Conservation (phyloP, 768 basidiomycete species). For the Mycena amicta region DNA sequence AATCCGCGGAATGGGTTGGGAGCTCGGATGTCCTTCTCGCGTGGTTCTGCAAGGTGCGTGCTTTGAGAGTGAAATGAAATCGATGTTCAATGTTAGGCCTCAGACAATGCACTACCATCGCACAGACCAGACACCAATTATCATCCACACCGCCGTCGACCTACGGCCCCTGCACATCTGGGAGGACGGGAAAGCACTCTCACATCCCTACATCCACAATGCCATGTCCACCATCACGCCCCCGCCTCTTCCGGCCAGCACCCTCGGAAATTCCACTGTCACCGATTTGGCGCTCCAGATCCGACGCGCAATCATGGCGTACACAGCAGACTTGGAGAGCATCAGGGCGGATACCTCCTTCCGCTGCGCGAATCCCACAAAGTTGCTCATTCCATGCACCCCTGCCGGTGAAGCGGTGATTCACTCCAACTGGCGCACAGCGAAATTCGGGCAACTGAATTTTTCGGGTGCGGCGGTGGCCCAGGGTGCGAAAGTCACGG, state of each 20-base stretch:
- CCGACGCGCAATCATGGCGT: slow-evolving; percentile 8
- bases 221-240: neutral
- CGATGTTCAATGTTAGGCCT: neutral
- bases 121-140: slow-evolving; percentile 1
- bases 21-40: slow-evolving; percentile 12
- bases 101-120: slow-evolving; percentile 2
- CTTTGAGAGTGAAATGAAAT: slow-evolving; percentile 2
- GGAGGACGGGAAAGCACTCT: neutral
- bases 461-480: slow-evolving; percentile 9
- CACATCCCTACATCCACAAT: slow-evolving; percentile 6
- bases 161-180: slow-evolving; percentile 3
- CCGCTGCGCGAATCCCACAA: slow-evolving; percentile 1
- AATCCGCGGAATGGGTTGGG: slow-evolving; percentile 8
- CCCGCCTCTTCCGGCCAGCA: slow-evolving; percentile 2
- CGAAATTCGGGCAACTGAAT: slow-evolving; percentile 5
- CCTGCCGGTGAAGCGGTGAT: neutral
- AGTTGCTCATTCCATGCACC: slow-evolving; percentile 4
- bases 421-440: slow-evolving; percentile 3
- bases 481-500: too few species aligned
- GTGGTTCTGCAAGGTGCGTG: slow-evolving; percentile 9
- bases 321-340: neutral
- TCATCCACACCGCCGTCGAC: neutral
- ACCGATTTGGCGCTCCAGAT: neutral
- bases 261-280: neutral
- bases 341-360: neutral